These are phyloP conservation scores for Sporothrix luriei DNA, from an alignment of 2,329 filamentous ascomycete species.

Conservation along the genomic window DNA sequence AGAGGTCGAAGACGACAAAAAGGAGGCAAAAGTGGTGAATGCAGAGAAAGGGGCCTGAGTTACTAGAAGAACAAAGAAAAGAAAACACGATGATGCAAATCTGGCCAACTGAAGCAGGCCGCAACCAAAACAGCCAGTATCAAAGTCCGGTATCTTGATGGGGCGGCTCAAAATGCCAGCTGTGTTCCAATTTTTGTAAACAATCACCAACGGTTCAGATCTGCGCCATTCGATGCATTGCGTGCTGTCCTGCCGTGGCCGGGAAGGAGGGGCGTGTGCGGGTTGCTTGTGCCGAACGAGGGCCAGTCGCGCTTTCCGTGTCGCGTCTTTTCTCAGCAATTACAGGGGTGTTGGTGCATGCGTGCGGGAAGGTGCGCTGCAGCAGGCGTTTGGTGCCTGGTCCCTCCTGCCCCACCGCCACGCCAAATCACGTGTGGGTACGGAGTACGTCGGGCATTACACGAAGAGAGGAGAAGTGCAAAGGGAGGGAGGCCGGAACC, in stretches of 20 bases:
- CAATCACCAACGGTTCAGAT: not conserved
- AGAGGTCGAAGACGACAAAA: not conserved
- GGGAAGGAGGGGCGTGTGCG: constrained; percentile 6
- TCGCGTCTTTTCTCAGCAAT: constrained; percentile 13
- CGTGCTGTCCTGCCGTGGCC: not conserved
- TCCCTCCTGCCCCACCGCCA: constrained; percentile 9
- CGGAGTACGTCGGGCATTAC: not conserved
- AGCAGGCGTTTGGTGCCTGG: constrained; percentile 11
- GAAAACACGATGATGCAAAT: not conserved
- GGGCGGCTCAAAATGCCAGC: too few species aligned
- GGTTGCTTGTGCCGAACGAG: not conserved
- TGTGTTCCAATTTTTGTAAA: not conserved
- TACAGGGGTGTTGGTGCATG: constrained; percentile 6
- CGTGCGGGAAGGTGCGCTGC: constrained; percentile 22
- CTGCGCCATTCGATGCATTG: constrained; percentile 1
- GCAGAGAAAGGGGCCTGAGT: too few species aligned
- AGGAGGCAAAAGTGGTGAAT: not conserved
- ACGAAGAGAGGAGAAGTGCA: constrained; percentile 2
- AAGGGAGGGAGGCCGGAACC: not conserved
- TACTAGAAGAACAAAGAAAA: not conserved
- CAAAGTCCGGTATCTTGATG: not conserved
- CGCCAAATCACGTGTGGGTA: constrained; percentile 26
- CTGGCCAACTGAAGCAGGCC: not conserved
- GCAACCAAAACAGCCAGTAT: not conserved
- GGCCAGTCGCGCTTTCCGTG: constrained; percentile 20